Evolutionary conservation across 2,329 filamentous ascomycete species (phyloP).

Genomic region (Lasiodiplodia theobromae): DNA sequence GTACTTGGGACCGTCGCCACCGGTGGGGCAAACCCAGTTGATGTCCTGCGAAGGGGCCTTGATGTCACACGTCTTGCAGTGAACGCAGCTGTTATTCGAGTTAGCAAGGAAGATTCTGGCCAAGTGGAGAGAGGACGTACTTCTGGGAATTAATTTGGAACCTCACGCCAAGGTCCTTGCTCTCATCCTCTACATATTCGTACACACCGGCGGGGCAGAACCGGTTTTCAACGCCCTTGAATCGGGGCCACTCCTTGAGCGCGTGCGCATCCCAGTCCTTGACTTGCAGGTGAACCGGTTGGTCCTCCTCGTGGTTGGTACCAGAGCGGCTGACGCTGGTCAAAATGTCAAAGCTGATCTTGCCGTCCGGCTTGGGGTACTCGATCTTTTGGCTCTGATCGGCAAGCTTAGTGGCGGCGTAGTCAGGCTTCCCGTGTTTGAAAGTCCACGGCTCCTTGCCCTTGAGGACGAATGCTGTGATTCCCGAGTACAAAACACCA

Average conservation of each 20-base stretch:
- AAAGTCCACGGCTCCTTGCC: conserved; percentile 92
- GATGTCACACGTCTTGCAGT: conserved; percentile 99
- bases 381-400: conserved; percentile 87
- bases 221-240: conserved; percentile 91
- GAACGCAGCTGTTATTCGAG: conserved; percentile 76
- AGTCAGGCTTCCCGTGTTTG: conserved; percentile 80
- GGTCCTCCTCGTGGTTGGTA: conserved; percentile 98
- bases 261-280: conserved; percentile 94
- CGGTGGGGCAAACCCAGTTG: conserved; percentile 88
- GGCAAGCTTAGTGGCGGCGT: conserved; percentile 79
- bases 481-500: conserved; percentile 88
- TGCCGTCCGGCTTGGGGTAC: conserved; percentile 95
- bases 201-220: conserved; percentile 99
- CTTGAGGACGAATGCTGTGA: conserved; percentile 87
- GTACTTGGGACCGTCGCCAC: conserved; percentile 78
- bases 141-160: conserved; percentile 99
- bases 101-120: conserved; percentile 33
- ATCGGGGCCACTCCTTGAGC: conserved; percentile 80
- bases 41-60: conserved; percentile 97
- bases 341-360: conserved; percentile 94
- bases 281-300: conserved; percentile 94
- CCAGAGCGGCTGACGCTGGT: conserved; percentile 95
- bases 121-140: conserved; percentile 66
- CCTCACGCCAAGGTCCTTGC: conserved; percentile 84
- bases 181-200: conserved; percentile 93